Evolutionary conservation across 2,329 filamentous ascomycete genomes (phyloP).

Genomic region (Pezicula radicicola): DNA sequence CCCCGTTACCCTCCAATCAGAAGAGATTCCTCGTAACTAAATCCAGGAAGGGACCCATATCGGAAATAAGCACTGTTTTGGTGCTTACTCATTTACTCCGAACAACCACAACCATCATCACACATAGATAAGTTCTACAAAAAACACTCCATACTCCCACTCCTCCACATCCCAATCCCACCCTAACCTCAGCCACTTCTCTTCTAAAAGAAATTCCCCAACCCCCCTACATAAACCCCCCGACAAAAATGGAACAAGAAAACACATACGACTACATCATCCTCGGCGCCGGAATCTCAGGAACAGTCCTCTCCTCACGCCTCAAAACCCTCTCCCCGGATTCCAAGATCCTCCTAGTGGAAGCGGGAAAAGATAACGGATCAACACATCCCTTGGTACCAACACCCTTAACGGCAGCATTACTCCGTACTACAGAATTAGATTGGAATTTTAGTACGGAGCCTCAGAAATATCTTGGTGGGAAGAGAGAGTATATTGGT

Average conservation of each 20-base stretch:
- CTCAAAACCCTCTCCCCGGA: slow-evolving; percentile 24
- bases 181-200: too few species aligned
- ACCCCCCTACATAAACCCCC: too few species aligned
- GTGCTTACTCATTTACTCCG: too few species aligned
- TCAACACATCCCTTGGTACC: slow-evolving; percentile 7
- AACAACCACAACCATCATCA: too few species aligned
- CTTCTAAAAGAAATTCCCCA: too few species aligned
- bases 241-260: background rate
- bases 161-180: too few species aligned
- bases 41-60: too few species aligned
- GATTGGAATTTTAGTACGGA: slow-evolving; percentile 33
- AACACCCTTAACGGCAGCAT: background rate
- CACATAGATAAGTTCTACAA: too few species aligned
- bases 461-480: slow-evolving; percentile 22
- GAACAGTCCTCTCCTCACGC: slow-evolving; percentile 33
- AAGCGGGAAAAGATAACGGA: slow-evolving; percentile 34
- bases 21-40: too few species aligned
- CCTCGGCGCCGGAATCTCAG: slow-evolving; percentile 34
- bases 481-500: slow-evolving; percentile 23
- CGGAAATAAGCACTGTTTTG: too few species aligned
- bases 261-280: slow-evolving; percentile 30
- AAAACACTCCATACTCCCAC: too few species aligned
- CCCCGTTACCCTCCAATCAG: too few species aligned
- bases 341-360: slow-evolving; percentile 31
- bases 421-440: slow-evolving; percentile 8